Evolutionary conservation across 768 basidiomycete genomes (phyloP).

Genomic region (Podaxis rugospora): DNA sequence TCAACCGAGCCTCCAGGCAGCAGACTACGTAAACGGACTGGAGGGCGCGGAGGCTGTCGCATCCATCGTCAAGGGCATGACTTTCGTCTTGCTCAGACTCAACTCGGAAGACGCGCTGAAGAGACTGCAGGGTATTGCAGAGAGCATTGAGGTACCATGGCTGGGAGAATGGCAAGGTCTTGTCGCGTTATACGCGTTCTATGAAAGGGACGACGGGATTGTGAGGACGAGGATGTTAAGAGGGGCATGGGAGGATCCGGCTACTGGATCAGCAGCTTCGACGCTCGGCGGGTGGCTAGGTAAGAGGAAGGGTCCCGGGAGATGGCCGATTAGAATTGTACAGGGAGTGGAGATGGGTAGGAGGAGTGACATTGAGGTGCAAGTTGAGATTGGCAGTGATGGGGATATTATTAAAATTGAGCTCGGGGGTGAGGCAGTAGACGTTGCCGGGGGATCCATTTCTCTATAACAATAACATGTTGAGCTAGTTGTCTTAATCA

Average conservation of each 20-base stretch:
- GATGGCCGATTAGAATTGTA: conserved; percentile 31
- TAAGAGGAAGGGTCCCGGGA: conserved; percentile 28
- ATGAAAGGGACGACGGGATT: conserved; percentile 25
- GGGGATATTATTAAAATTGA: conserved; percentile 28
- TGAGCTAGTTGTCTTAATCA: background rate
- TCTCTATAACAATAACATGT: background rate
- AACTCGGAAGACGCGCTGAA: conserved; percentile 33
- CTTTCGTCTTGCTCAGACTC: conserved; percentile 34
- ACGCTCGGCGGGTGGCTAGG: conserved; percentile 38
- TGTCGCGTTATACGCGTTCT: conserved; percentile 33
- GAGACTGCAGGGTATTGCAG: conserved; percentile 23
- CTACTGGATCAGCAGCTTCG: conserved; percentile 42
- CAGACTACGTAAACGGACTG: conserved; percentile 33
- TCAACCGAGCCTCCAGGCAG: conserved; percentile 23
- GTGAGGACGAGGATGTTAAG: conserved; percentile 39
- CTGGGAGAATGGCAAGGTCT: conserved; percentile 38
- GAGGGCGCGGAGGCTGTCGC: conserved; percentile 30
- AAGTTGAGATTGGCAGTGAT: conserved; percentile 27
- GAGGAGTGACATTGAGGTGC: conserved; percentile 35
- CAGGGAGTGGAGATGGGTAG: conserved; percentile 46
- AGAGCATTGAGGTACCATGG: conserved; percentile 21
- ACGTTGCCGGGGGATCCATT: conserved; percentile 34
- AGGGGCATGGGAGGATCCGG: conserved; percentile 37
- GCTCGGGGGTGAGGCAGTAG: conserved; percentile 34
- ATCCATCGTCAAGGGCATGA: conserved; percentile 46